Conservation (phyloP, 2,329 filamentous ascomycete species). For the Aspergillus uvarum region DNA sequence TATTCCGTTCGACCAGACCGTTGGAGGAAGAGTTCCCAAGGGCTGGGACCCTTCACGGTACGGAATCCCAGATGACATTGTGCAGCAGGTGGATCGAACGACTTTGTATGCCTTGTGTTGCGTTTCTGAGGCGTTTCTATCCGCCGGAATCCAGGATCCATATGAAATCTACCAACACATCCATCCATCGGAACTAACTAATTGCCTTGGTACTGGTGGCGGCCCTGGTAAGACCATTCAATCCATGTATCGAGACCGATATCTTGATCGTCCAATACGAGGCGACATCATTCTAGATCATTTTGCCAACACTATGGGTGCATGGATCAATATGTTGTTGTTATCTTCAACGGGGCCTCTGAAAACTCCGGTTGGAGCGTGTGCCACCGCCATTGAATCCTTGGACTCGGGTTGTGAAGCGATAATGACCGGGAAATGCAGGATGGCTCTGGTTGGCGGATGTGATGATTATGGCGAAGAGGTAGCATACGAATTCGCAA, state of each 20-base stretch:
- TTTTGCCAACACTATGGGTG: slow-evolving; percentile 98
- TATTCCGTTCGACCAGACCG: slow-evolving; percentile 18
- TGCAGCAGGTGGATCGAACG: slow-evolving; percentile 45
- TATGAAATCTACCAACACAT: slow-evolving; percentile 99
- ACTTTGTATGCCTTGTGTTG: slow-evolving; percentile 24
- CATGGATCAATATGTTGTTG: slow-evolving; percentile 99
- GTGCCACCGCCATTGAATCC: slow-evolving; percentile 92
- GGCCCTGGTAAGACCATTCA: slow-evolving; percentile 84
- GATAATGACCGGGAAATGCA: slow-evolving; percentile 93
- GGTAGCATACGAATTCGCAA: slow-evolving; percentile 96
- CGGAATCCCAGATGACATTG: slow-evolving; percentile 91
- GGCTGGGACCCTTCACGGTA: slow-evolving; percentile 95
- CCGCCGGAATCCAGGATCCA: slow-evolving; percentile 90
- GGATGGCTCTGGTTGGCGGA: slow-evolving; percentile 91
- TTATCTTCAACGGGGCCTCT: slow-evolving; percentile 93
- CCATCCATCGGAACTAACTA: slow-evolving; percentile 92
- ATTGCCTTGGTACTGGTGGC: slow-evolving; percentile 95
- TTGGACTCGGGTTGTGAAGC: slow-evolving; percentile 95
- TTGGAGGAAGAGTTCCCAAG: slow-evolving; percentile 56
- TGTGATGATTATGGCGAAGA: slow-evolving; percentile 98
- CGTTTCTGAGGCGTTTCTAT: slow-evolving; percentile 67
- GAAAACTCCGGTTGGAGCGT: slow-evolving; percentile 95
- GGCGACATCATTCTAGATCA: slow-evolving; percentile 92
- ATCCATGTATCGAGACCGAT: slow-evolving; percentile 96
- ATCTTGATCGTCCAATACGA: slow-evolving; percentile 61